A percentile compares a stretch with the other conserved stretches of the same genome.
These are phyloP conservation scores for Trichosporon sp. DNA, from an alignment of 1,284 basidiomycete genomes.

Conservation along the genomic window DNA sequence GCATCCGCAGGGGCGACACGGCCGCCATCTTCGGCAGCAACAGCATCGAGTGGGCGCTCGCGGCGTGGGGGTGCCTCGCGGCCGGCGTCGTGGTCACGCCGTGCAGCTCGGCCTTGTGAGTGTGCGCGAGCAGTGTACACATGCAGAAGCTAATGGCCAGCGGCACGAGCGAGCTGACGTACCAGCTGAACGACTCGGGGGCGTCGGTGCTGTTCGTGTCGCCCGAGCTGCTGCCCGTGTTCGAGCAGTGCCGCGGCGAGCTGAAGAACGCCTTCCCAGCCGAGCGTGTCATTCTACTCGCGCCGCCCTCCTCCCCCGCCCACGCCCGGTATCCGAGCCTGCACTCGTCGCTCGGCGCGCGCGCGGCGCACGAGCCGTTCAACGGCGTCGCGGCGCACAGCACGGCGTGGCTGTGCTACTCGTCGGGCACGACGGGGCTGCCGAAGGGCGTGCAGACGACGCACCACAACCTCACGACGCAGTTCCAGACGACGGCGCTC, in stretches of 20 bases:
- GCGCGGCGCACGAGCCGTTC: constrained; percentile 4
- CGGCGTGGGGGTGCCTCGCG: constrained; percentile 56
- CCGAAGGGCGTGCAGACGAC: constrained; percentile 55
- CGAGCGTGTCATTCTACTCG: constrained; percentile 14
- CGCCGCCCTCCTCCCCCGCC: neutral
- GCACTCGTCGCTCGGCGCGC: neutral
- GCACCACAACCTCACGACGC: constrained; percentile 59
- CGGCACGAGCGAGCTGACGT: constrained; percentile 43
- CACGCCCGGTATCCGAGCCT: neutral
- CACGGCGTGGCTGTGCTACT: constrained; percentile 56
- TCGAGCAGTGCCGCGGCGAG: constrained; percentile 22
- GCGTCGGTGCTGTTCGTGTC: constrained; percentile 58
- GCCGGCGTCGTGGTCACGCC: constrained; percentile 37
- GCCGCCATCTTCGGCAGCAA: constrained; percentile 53
- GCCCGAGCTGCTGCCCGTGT: constrained; percentile 53
- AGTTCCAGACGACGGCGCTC: constrained; percentile 11
- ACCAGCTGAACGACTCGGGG: constrained; percentile 54
- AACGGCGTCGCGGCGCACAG: constrained; percentile 6
- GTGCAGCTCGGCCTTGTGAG: constrained; percentile 45
- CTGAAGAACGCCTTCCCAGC: constrained; percentile 5
- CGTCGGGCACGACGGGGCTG: constrained; percentile 57
- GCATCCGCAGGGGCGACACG: constrained; percentile 36
- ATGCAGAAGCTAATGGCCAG: constrained; percentile 48
- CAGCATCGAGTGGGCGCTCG: constrained; percentile 61
- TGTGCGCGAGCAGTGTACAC: constrained; percentile 1